Percentiles rank a stretch among this genome's conserved stretches.
Conservation (phyloP, 108 stramenopile species). For the Cyclotella sp. region DNA sequence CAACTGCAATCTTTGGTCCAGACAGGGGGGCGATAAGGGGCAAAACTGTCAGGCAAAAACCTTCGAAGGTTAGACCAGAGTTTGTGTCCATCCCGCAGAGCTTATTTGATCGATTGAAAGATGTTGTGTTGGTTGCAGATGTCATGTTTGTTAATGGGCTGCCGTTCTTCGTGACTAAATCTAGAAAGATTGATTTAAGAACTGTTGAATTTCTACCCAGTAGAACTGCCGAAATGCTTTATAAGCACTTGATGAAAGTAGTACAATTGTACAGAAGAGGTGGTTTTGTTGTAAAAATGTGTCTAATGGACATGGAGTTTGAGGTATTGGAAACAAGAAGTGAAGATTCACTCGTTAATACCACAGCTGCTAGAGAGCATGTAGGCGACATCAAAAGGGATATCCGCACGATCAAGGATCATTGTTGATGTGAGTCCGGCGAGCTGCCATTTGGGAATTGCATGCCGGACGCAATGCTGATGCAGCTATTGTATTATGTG, state of each 20-base stretch:
- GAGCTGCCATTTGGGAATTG: too few species aligned
- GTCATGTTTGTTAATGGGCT: slow-evolving; percentile 7
- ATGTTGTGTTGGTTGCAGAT: background rate
- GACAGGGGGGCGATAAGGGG: background rate
- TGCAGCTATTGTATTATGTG: background rate
- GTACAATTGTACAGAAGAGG: too few species aligned
- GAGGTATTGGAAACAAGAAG: too few species aligned
- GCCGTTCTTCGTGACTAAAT: background rate
- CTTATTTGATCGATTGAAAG: background rate
- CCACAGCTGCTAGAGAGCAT: slow-evolving; percentile 10
- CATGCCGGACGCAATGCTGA: background rate
- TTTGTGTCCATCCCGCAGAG: background rate
- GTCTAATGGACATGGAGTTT: too few species aligned
- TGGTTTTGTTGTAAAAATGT: too few species aligned
- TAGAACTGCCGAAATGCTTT: too few species aligned
- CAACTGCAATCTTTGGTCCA: slow-evolving; percentile 12
- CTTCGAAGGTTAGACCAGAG: background rate
- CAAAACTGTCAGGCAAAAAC: slow-evolving; percentile 1
- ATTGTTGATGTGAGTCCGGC: too few species aligned
- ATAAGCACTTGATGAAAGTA: too few species aligned
- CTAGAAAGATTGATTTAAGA: too few species aligned
- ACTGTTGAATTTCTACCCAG: too few species aligned
- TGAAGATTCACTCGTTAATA: too few species aligned
- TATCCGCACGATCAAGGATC: too few species aligned
- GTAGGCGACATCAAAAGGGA: background rate